Conservation (phyloP, 208 protist genomes). For the Crithidia expoeki region DNA sequence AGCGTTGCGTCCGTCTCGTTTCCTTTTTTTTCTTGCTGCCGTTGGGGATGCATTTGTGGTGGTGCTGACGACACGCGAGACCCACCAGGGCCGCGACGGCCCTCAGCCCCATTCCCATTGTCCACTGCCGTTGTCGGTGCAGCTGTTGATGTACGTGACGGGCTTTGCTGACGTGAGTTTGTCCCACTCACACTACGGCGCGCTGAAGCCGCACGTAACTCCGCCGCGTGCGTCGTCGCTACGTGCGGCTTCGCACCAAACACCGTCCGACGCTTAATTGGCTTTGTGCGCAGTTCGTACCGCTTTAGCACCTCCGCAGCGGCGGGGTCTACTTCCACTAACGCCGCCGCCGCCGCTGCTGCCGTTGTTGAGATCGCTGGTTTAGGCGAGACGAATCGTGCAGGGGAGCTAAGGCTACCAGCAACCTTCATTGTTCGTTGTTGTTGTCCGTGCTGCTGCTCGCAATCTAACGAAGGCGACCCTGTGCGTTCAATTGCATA, state of each 20-base stretch:
- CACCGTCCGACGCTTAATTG: neutral
- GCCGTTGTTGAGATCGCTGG: conserved; percentile 19
- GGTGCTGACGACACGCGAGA: neutral
- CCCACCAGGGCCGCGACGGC: conserved; percentile 5
- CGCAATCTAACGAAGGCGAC: neutral
- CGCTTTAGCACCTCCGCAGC: conserved; percentile 28
- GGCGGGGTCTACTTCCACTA: conserved; percentile 5
- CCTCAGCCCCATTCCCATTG: neutral
- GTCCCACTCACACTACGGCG: conserved; percentile 5
- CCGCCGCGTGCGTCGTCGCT: conserved; percentile 19
- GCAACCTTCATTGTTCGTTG: neutral
- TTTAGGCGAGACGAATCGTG: neutral
- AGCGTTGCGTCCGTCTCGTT: conserved; percentile 31
- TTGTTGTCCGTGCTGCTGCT: too few relatives aligned
- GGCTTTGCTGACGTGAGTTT: conserved; percentile 3
- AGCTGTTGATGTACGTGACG: neutral
- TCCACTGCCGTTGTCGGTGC: neutral
- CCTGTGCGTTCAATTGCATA: too few relatives aligned
- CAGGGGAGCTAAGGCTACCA: conserved; percentile 4
- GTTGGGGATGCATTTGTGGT: neutral
- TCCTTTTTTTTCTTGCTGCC: neutral
- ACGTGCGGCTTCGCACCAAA: neutral
- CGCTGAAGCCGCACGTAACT: conserved; percentile 12
- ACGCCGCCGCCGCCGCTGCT: conserved; percentile 18
- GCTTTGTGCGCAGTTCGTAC: conserved; percentile 35